Evolutionary conservation across 306 rosid genomes (phyloP).

Genomic region (Casuarina equisetifolia): DNA sequence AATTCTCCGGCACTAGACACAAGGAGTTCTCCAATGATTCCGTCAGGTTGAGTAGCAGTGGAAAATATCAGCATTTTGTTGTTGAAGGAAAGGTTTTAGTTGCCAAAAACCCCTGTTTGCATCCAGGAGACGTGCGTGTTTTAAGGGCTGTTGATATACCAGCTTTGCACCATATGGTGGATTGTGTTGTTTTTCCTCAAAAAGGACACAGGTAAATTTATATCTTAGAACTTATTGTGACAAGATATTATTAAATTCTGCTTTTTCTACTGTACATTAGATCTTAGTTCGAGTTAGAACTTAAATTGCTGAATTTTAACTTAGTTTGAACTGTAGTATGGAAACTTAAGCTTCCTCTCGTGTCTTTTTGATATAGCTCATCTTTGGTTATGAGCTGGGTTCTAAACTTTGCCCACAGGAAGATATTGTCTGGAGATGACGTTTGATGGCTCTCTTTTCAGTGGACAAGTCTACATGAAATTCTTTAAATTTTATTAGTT

Average conservation of each 20-base stretch:
- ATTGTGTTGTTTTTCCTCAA: slow-evolving; percentile 82
- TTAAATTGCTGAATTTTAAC: background rate
- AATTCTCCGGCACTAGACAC: slow-evolving; percentile 38
- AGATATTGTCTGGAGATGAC: background rate
- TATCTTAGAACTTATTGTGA: slow-evolving; percentile 9
- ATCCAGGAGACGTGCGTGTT: slow-evolving; percentile 88
- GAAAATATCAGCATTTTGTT: slow-evolving; percentile 13
- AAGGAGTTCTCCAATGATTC: slow-evolving; percentile 30
- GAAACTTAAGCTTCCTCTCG: background rate
- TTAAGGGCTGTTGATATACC: slow-evolving; percentile 64
- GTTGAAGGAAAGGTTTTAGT: slow-evolving; percentile 50
- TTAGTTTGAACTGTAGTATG: background rate
- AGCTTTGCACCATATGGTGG: slow-evolving; percentile 73
- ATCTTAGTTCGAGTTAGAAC: background rate
- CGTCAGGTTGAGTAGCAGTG: background rate
- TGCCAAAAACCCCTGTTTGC: slow-evolving; percentile 80
- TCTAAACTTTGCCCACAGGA: background rate
- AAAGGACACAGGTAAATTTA: slow-evolving; percentile 58
- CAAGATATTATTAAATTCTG: background rate
- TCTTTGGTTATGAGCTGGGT: background rate
- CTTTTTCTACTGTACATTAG: background rate
- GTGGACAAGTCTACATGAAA: background rate
- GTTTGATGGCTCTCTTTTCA: background rate
- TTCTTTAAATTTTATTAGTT: background rate
- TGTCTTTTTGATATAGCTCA: background rate